These are phyloP conservation scores for Paracorniculantispora psalliotae DNA, from an alignment of 2,329 filamentous ascomycete genomes.

Conservation along the genomic window DNA sequence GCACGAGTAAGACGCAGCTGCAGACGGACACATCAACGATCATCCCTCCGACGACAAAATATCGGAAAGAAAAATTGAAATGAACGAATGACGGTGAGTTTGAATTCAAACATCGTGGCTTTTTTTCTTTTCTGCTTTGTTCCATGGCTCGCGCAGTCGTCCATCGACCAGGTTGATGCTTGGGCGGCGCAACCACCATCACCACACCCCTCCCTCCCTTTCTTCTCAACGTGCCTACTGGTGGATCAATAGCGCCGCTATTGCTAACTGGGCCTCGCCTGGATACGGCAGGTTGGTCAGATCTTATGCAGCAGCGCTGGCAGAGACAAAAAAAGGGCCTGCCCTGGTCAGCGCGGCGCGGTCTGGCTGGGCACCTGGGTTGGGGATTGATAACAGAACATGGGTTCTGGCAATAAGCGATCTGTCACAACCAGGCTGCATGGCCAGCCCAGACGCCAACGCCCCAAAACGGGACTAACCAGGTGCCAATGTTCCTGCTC, in stretches of 20 bases:
- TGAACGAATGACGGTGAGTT: background rate
- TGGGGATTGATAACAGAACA: no score
- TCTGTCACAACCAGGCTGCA: constrained; percentile 10
- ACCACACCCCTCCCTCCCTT: background rate
- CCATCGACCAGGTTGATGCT: background rate
- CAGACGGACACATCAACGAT: background rate
- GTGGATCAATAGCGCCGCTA: constrained; percentile 1
- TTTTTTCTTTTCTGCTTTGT: background rate
- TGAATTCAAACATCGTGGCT: background rate
- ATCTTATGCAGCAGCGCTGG: background rate
- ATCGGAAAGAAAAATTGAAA: background rate
- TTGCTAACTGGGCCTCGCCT: background rate
- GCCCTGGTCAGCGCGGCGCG: no score
- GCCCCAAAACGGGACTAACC: background rate
- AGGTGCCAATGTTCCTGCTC: background rate
- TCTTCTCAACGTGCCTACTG: background rate
- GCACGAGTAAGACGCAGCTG: constrained; percentile 5
- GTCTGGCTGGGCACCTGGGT: no score
- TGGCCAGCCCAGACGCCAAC: background rate
- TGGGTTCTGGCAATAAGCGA: constrained; percentile 8
- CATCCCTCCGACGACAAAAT: background rate
- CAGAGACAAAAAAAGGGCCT: no score
- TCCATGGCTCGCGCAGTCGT: background rate
- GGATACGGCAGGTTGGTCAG: background rate
- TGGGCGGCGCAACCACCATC: background rate